Base-by-base conservation (phyloP, 78 protist species). In the Diacronema lutheri region DNA sequence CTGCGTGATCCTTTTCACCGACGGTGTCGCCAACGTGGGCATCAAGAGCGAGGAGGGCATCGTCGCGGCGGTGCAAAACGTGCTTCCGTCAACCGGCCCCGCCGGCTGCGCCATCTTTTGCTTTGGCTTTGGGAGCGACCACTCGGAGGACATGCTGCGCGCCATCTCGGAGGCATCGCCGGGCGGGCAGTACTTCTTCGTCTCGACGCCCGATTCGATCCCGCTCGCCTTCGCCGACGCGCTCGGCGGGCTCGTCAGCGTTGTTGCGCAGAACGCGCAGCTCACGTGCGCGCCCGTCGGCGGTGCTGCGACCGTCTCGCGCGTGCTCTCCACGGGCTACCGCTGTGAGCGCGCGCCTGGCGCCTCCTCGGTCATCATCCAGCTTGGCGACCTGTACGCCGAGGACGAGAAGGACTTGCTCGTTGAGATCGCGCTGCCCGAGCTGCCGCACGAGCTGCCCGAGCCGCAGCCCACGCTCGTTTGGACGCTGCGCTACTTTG, bases 71-170 rank as follows among this genome's bases (percentile, higher is more conserved):
- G 50, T 11, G 10, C 46, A 38, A 12, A 31, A 44, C 10, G 76
- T 55, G 55, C 20, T 68, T 2, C 13, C 26, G 4, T 2, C 37
- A 10, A 16, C 55, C 9, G 37, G 26, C 26, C 1, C n/a, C n/a
- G n/a, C 33, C 11, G 16, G 35, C 29, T 1, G 21, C 40, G 19
- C 76, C 40, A 23, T 16, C 46, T 68, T 68, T 29, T 38, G 50
- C 76, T 68, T 68, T 13, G 76, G 76, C 46, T 68, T 68, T 10
- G 76, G 76, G 7, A 4, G 13, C 33, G 76, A 68, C n/a, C 76
- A 68, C 76, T 21, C 10, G n/a, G 76, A 68, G 76, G n/a, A 33
- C 55, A 19, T 68, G 46, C 76, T 68, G n/a, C 76, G 76, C 50
- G 25, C n/a, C 14, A 7, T 68, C 21, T 7, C 55, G 10, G 50